Percentiles rank a stretch among this genome's conserved stretches.
These are phyloP conservation scores for Nicotiana obtusifolia DNA, from an alignment of 257 asterid species.

Conservation along the genomic window DNA sequence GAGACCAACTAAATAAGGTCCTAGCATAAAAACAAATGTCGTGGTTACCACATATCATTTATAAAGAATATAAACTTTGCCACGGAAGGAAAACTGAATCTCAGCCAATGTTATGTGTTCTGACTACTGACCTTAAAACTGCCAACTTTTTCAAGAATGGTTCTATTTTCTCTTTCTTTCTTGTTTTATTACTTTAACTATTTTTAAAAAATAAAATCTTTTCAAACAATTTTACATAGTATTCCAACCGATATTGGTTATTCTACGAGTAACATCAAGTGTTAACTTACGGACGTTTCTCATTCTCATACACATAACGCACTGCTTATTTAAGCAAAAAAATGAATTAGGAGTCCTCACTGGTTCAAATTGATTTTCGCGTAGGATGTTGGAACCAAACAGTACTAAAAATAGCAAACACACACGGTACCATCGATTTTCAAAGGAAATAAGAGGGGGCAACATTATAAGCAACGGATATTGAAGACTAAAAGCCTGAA, in stretches of 20 bases:
- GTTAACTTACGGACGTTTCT: background rate
- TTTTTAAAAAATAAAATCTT: no score
- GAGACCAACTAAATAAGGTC: background rate
- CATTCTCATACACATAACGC: background rate
- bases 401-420: background rate
- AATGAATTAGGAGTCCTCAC: no score
- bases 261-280: no score
- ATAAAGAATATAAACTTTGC: background rate
- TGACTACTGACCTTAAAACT: background rate
- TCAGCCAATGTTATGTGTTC: background rate
- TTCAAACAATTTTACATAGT: background rate
- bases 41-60: background rate
- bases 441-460: background rate
- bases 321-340: background rate
- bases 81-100: background rate
- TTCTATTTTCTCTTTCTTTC: background rate
- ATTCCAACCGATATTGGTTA: background rate
- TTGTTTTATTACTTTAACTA: background rate
- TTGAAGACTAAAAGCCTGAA: background rate
- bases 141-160: background rate
- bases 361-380: background rate
- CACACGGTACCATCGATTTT: background rate
- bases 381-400: background rate
- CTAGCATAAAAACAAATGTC: background rate
- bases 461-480: background rate